Conservation (phyloP, 352 stramenopile species). For the Poterioochromonas sp. region DNA sequence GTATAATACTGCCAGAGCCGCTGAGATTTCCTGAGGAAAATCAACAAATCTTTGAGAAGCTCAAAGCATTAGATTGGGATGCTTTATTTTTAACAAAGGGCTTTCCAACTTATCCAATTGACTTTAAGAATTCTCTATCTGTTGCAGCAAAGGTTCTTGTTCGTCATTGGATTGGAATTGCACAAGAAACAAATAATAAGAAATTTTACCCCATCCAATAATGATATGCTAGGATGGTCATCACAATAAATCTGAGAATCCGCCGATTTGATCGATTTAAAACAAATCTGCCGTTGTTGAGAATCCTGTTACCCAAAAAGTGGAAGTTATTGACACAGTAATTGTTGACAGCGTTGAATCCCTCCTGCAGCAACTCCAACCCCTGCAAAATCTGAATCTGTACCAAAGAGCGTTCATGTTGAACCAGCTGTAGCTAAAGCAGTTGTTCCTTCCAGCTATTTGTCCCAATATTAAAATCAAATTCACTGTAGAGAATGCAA, state of each 20-base stretch:
- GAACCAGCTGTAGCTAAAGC: too few relatives aligned
- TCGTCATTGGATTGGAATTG: background rate
- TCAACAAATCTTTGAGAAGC: background rate
- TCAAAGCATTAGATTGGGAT: background rate
- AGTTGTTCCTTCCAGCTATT: too few relatives aligned
- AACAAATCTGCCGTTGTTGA: too few relatives aligned
- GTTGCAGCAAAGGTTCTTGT: background rate
- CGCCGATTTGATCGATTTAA: conserved; percentile 55
- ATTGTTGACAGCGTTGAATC: too few relatives aligned
- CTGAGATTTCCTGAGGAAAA: background rate
- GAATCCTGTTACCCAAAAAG: too few relatives aligned
- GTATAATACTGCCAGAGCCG: background rate
- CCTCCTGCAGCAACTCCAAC: too few relatives aligned
- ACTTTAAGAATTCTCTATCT: background rate
- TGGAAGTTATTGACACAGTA: too few relatives aligned
- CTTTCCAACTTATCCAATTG: background rate
- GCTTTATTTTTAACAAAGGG: background rate
- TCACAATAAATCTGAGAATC: conserved; percentile 57
- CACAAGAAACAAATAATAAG: background rate
- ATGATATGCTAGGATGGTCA: conserved; percentile 52
- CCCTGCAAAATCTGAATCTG: too few relatives aligned
- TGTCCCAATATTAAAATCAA: too few relatives aligned
- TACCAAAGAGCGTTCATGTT: too few relatives aligned
- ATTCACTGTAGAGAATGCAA: too few relatives aligned
- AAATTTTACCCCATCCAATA: background rate